These are phyloP conservation scores for Colletotrichum sp. DNA, from an alignment of 2,329 filamentous ascomycete species.

Conservation along the genomic window DNA sequence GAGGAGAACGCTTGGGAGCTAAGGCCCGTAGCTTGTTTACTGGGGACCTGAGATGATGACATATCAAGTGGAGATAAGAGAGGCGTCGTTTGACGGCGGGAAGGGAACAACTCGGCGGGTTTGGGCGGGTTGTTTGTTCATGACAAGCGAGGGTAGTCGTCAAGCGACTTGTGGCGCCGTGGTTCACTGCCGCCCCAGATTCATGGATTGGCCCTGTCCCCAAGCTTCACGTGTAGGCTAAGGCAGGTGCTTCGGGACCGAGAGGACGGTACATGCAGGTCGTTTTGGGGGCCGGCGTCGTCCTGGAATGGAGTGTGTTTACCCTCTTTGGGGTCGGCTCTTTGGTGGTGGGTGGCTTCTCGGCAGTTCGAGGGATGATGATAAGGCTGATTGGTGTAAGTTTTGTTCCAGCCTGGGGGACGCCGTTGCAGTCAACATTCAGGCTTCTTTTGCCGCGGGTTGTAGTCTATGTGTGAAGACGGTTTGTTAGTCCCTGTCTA, in stretches of 20 bases:
- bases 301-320: background rate
- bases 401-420: background rate
- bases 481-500: background rate
- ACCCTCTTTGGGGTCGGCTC: background rate
- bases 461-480: background rate
- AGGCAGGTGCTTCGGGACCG: background rate
- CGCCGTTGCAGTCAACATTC: background rate
- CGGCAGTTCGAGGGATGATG: slow-evolving; percentile 13
- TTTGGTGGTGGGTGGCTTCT: background rate
- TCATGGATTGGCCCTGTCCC: background rate
- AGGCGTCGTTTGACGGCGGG: background rate
- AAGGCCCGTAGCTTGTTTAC: background rate
- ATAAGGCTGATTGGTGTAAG: background rate
- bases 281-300: background rate
- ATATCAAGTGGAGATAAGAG: background rate
- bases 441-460: background rate
- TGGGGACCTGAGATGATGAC: background rate
- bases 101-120: background rate
- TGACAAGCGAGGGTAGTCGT: background rate
- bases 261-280: background rate
- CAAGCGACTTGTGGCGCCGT: slow-evolving; percentile 10
- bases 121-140: background rate
- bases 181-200: background rate
- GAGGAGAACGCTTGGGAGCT: background rate
- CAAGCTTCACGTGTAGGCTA: slow-evolving; percentile 4